Base-by-base conservation (phyloP, 306 rosid genomes). In the Vigna angularis region DNA sequence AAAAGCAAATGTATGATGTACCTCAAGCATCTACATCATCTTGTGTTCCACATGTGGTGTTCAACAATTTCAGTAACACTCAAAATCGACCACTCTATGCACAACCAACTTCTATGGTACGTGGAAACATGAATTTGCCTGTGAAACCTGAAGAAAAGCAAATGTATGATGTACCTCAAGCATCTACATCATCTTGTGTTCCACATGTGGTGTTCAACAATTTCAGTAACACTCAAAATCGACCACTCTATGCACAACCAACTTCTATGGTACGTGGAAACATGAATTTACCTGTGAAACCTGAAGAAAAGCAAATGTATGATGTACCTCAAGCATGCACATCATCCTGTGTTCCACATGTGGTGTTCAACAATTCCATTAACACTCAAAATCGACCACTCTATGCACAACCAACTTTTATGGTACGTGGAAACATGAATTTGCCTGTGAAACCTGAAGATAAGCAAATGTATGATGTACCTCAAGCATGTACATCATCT, bases 201-300 rank as follows among this genome's bases (percentile, higher is more conserved):
- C 73, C 56, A 12, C 22, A 24, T 13, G 1, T 7, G 7, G 5
- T 47, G 3, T 47, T 68, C 73, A 14, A 24, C 20, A 14, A 24
- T 15, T 22, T 72, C 14, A 64, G 73, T 36, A 55, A 70, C 50
- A 55, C 40, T 73, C 40, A 0, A 3, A 44, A 78, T 30, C 55
- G 66, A 66, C 67, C 62, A 66, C 36, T 82, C 14, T 81, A 72
- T 85, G 68, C 32, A 15, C 71, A 84, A 47, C 76, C 80, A 28
- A 65, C 76, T 49, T 59, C 84, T 42, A 78, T 79, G 44, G 77
- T 20, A 20, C 20, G 20, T 20, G 20, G 20, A 20, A 20, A 20
- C 20, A 20, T 20, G 20, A 20, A 20, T 20, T 20, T 20, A 1
- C 20, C 20, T 20, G 20, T 20, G 20, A 20, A 20, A 20, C 1